Conservation (phyloP, 2,329 filamentous ascomycete species). For the Apiospora kogelbergensis region DNA sequence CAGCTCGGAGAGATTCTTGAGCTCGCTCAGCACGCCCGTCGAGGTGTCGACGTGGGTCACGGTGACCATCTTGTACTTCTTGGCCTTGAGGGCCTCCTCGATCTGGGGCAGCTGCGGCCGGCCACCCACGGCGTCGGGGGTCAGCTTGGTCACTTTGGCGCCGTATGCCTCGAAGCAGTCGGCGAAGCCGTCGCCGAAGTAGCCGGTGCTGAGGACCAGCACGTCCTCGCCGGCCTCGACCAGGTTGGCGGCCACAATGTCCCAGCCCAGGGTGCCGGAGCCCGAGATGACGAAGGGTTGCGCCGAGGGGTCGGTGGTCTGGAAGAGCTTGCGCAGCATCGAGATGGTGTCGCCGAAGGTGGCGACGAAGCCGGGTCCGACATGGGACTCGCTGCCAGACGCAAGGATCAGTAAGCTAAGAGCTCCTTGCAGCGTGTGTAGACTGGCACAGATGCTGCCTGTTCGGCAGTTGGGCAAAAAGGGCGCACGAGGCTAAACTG, state of each 20-base stretch:
- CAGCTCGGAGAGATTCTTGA: constrained; percentile 79
- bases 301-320: constrained; percentile 76
- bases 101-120: constrained; percentile 84
- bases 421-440: neutral
- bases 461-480: neutral
- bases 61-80: constrained; percentile 91
- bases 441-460: neutral
- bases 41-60: constrained; percentile 98
- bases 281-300: constrained; percentile 94
- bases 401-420: neutral
- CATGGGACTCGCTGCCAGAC: constrained; percentile 79
- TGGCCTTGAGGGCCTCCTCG: constrained; percentile 83
- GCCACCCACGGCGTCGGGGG: constrained; percentile 77
- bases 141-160: constrained; percentile 84
- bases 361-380: constrained; percentile 84
- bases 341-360: constrained; percentile 87
- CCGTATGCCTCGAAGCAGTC: constrained; percentile 92
- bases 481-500: constrained; percentile 25
- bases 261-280: constrained; percentile 95
- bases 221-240: constrained; percentile 87
- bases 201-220: constrained; percentile 91
- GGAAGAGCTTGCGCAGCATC: constrained; percentile 90
- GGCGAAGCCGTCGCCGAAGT: constrained; percentile 94
- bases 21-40: constrained; percentile 90
- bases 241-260: constrained; percentile 91